Evolutionary conservation across 208 protist species (phyloP), one percentile per base, ranked within the genome.

Genomic region (Crithidia bombi): DNA sequence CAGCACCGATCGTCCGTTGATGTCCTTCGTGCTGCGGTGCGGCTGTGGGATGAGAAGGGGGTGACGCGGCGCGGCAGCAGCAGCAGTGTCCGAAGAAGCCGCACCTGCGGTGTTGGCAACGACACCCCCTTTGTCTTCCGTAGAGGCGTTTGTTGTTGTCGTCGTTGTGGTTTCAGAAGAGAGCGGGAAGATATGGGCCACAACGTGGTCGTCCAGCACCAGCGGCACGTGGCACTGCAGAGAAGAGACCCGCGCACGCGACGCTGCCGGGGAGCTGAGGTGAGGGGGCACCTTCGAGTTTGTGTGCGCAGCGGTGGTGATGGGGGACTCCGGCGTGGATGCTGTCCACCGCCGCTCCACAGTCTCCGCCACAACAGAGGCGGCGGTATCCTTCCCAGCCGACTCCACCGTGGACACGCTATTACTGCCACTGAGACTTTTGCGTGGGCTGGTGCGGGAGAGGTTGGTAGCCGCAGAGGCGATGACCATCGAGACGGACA

Each of bases 31-130:
- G 32, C 41, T 26, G 44, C 59, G 44, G 41, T 65, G 59, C 5
- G 59, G 44, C 59, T 65, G 59, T n/a, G 59, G 59, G 26, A 65
- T 65, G 25, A 65, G 59, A 17, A 65, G 44, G 4, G 41, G 59
- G 15, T 33, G 59, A 1, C 57, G 57, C 15, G 57, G 35, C 25
- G 32, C 30, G 3, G 54, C 7, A 25, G 51, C 9, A 4, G 28
- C 51, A 15, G 49, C 23, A 54, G 51, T 0, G 51, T 5, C 7
- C 1, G 33, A 11, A 9, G 30, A 0, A 5, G 17, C 33, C 4
- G 52, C 1, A 4, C 2, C n/a, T 5, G 52, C 43, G 3, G 25
- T 58, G n/a, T 39, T 11, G n/a, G 30, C n/a, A 30, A 30, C 12
- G 19, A 4, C 38, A 25, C 15, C 25, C 23, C 26, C 25, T 6